Conservation (phyloP, 2,329 filamentous ascomycete genomes). For the Pyrenophora teres region DNA sequence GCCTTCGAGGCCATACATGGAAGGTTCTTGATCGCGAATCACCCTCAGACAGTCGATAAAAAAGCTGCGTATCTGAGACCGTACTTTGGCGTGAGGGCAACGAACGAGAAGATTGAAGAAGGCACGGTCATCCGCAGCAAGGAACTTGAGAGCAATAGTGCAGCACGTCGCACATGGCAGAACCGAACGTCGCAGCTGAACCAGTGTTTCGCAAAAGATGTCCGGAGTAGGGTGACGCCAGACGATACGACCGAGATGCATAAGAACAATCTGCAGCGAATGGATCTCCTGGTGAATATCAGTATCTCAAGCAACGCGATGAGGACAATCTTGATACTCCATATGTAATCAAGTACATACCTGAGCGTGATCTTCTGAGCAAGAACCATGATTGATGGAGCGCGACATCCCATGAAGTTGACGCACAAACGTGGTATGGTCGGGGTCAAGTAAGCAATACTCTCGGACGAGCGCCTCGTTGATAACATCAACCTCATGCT, state of each 20-base stretch:
- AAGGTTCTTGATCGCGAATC: constrained; percentile 41
- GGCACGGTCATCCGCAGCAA: constrained; percentile 59
- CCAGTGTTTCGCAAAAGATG: constrained; percentile 63
- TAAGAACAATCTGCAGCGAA: constrained; percentile 61
- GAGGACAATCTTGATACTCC: not conserved
- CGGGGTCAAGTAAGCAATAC: constrained; percentile 78
- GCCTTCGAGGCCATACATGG: constrained; percentile 31
- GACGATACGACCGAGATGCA: constrained; percentile 76
- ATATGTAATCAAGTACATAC: constrained; percentile 3
- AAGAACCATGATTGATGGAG: constrained; percentile 54
- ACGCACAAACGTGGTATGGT: constrained; percentile 70
- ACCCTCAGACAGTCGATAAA: constrained; percentile 39
- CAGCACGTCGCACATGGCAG: constrained; percentile 60
- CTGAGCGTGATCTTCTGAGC: constrained; percentile 52
- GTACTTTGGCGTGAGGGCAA: constrained; percentile 35
- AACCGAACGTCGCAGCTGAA: constrained; percentile 58
- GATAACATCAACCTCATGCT: constrained; percentile 66
- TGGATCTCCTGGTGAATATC: constrained; percentile 48
- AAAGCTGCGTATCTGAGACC: constrained; percentile 34
- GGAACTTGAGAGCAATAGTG: constrained; percentile 65
- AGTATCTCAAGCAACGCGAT: not conserved
- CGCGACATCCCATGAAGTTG: constrained; percentile 64
- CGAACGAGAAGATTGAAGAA: constrained; percentile 65
- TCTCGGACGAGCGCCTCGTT: constrained; percentile 76
- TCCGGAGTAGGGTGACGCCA: constrained; percentile 71